Conservation (phyloP, 1,139 yeast species). For the Magnusiomyces starmeri region DNA sequence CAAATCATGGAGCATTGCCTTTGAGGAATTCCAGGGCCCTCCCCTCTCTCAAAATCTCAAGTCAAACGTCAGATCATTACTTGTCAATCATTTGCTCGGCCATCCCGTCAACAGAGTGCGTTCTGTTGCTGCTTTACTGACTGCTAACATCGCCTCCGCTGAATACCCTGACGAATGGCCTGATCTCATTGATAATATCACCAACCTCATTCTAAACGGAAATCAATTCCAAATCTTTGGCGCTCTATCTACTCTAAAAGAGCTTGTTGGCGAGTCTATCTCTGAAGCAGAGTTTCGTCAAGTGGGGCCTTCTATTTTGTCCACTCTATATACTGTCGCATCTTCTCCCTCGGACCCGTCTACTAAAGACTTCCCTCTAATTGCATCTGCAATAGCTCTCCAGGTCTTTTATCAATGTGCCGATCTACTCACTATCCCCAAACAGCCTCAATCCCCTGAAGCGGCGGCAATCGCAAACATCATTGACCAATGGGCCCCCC, state of each 20-base stretch:
- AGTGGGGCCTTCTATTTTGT: conserved; percentile 40
- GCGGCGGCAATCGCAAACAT: conserved; percentile 21
- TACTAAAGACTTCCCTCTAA: conserved; percentile 12
- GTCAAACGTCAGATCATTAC: conserved; percentile 40
- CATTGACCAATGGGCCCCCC: conserved; percentile 27
- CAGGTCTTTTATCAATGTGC: conserved; percentile 31
- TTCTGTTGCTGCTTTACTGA: conserved; percentile 61
- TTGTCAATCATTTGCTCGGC: conserved; percentile 46
- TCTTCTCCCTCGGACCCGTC: conserved; percentile 14
- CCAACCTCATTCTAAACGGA: conserved; percentile 37
- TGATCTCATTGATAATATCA: conserved; percentile 46
- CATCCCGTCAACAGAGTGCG: conserved; percentile 54
- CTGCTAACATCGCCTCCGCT: conserved; percentile 77
- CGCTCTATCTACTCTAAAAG: conserved; percentile 63
- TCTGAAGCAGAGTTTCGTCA: conserved; percentile 83
- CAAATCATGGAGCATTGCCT: conserved; percentile 78
- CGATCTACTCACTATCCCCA: conserved; percentile 32
- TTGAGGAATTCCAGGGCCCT: conserved; percentile 66
- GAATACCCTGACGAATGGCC: conserved; percentile 99
- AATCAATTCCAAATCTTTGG: conserved; percentile 45
- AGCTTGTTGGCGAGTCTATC: conserved; percentile 76
- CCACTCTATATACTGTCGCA: conserved; percentile 22
- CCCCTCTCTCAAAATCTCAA: conserved; percentile 52
- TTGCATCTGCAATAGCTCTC: conserved; percentile 25
- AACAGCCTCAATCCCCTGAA: conserved; percentile 15